Conservation (phyloP, 345 rosid species). For the Adansonia digitata region DNA sequence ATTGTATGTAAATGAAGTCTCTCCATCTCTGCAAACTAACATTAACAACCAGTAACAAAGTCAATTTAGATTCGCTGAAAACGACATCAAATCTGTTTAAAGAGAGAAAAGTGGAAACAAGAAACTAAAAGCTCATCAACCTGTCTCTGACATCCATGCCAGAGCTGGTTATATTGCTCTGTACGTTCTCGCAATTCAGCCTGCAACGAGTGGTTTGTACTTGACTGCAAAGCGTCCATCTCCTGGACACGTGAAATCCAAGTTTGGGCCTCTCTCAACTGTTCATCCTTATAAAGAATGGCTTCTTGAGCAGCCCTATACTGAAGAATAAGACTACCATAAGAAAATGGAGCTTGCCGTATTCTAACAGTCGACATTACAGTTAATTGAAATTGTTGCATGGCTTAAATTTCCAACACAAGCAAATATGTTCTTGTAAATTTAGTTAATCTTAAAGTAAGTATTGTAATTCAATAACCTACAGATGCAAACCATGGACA, state of each 20-base stretch:
- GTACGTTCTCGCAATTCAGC: conserved; percentile 76
- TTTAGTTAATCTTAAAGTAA: background rate
- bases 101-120: conserved; percentile 3
- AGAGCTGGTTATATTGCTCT: conserved; percentile 84
- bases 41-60: conserved; percentile 15
- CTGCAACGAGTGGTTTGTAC: conserved; percentile 68
- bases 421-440: background rate
- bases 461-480: background rate
- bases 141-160: conserved; percentile 96
- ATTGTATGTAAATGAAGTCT: conserved; percentile 50
- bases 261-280: conserved; percentile 60
- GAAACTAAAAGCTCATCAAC: conserved; percentile 32
- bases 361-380: background rate
- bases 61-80: conserved; percentile 14
- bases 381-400: background rate
- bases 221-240: conserved; percentile 79
- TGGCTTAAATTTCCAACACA: background rate
- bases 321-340: conserved; percentile 43
- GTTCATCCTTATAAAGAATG: conserved; percentile 77
- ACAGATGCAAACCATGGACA: background rate
- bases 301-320: conserved; percentile 89
- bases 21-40: conserved; percentile 64
- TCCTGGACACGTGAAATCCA: conserved; percentile 86
- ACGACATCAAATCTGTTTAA: background rate
- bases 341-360: conserved; percentile 2